These are phyloP conservation scores for Myriosclerotinia duriaeana DNA, from an alignment of 2,329 filamentous ascomycete species.

Conservation along the genomic window DNA sequence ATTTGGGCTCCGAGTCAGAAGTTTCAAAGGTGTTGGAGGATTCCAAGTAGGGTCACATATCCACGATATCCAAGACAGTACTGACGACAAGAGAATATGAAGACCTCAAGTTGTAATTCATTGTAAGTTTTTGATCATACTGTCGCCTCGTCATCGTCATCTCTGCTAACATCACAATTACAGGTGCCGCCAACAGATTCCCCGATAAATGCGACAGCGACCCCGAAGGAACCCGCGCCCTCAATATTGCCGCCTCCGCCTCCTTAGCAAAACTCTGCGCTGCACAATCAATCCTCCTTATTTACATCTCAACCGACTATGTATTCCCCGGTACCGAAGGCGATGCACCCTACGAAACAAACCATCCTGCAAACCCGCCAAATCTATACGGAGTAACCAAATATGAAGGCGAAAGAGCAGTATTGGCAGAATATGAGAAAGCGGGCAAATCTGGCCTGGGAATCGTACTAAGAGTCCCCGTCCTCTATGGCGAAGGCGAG, in stretches of 20 bases:
- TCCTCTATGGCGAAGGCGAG: constrained; percentile 78
- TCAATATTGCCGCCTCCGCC: constrained; percentile 73
- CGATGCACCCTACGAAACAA: constrained; percentile 79
- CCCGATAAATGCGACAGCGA: constrained; percentile 83
- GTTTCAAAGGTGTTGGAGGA: constrained; percentile 53
- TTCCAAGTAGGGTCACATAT: constrained; percentile 50
- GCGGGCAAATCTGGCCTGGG: constrained; percentile 54
- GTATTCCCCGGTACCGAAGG: constrained; percentile 72
- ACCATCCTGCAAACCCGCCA: constrained; percentile 60
- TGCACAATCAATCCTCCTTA: constrained; percentile 58
- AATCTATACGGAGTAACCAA: constrained; percentile 80
- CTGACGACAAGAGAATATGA: constrained; percentile 30
- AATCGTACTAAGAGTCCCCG: constrained; percentile 75
- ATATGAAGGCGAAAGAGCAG: constrained; percentile 67
- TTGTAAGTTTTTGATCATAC: constrained; percentile 53
- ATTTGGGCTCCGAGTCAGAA: constrained; percentile 43
- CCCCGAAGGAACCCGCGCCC: constrained; percentile 67
- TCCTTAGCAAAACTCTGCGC: constrained; percentile 66
- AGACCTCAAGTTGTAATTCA: constrained; percentile 79
- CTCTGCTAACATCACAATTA: constrained; percentile 11
- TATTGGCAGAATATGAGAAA: constrained; percentile 59
- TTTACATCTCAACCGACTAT: constrained; percentile 83
- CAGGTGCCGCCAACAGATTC: constrained; percentile 82
- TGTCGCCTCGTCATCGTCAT: background rate
- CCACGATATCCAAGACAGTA: constrained; percentile 19